Evolutionary conservation across 208 protist species (phyloP).

Genomic region (Porcisia hertigi): DNA sequence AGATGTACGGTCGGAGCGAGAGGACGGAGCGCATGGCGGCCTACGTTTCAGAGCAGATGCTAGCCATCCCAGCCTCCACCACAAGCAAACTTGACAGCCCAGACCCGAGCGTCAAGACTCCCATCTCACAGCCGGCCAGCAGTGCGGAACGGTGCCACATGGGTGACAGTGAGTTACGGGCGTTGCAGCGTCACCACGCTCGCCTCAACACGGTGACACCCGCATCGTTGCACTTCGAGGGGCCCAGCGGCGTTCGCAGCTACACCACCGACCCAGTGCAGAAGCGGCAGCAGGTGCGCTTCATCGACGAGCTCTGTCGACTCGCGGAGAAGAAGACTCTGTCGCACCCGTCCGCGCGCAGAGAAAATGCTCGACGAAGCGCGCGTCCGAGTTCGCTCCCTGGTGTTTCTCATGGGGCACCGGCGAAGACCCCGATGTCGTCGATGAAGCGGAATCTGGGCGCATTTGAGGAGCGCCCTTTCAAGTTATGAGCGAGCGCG

Average conservation of each 20-base stretch:
- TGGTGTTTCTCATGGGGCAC: not conserved
- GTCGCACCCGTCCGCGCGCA: not conserved
- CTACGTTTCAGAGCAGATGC: conserved; percentile 62
- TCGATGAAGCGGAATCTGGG: not conserved
- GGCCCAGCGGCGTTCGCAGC: conserved; percentile 56
- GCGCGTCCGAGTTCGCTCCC: not conserved
- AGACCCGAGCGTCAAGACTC: not conserved
- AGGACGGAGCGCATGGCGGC: conserved; percentile 56
- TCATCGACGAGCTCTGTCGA: conserved; percentile 62
- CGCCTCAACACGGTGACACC: conserved; percentile 54
- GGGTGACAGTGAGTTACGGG: conserved; percentile 21
- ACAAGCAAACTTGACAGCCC: not conserved
- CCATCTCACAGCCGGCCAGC: not conserved
- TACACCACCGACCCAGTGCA: conserved; percentile 73
- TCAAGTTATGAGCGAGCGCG: conserved; percentile 14
- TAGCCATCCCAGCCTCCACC: conserved; percentile 10
- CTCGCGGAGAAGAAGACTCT: conserved; percentile 10
- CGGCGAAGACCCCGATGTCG: not conserved
- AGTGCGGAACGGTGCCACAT: not conserved
- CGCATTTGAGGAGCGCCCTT: conserved; percentile 18
- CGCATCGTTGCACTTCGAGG: conserved; percentile 53
- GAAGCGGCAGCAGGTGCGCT: conserved; percentile 78
- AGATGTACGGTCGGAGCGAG: conserved; percentile 78
- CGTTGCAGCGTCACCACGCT: conserved; percentile 30
- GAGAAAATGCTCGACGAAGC: not conserved